Evolutionary conservation across 192 early-diverging fungal genomes (phyloP).

Genomic region (Backusella macrospora): DNA sequence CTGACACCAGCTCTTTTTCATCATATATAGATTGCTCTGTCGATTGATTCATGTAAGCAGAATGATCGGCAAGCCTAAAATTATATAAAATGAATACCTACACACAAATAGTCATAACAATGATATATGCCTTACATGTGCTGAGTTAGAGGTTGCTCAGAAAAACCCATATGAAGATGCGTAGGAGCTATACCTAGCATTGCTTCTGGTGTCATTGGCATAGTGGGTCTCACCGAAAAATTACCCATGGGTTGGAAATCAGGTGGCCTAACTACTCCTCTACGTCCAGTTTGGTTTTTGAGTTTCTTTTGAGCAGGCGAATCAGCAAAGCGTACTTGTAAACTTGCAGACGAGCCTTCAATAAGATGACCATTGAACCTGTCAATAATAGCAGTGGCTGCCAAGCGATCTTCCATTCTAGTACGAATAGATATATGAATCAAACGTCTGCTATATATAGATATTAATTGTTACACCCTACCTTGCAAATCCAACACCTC

Average conservation of each 20-base stretch:
- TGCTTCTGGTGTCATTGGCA: slow-evolving; percentile 52
- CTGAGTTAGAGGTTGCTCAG: neutral
- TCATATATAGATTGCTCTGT: neutral
- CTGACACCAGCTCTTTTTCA: neutral
- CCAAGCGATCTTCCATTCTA: slow-evolving; percentile 71
- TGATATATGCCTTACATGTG: neutral
- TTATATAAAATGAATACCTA: neutral
- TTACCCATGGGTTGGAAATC: slow-evolving; percentile 45
- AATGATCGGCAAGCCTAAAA: neutral
- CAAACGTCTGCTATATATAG: neutral
- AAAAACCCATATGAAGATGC: neutral
- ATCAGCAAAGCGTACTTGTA: slow-evolving; percentile 82
- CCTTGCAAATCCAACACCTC: slow-evolving; percentile 83
- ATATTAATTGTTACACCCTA: slow-evolving; percentile 18
- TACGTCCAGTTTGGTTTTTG: slow-evolving; percentile 62
- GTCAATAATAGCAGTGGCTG: slow-evolving; percentile 69
- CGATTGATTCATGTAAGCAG: neutral
- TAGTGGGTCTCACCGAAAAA: slow-evolving; percentile 22
- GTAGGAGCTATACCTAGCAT: slow-evolving; percentile 48
- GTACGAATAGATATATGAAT: neutral
- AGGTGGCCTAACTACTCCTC: slow-evolving; percentile 40
- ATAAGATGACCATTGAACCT: slow-evolving; percentile 63
- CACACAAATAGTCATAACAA: neutral
- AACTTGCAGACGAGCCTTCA: slow-evolving; percentile 60
- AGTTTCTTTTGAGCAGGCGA: slow-evolving; percentile 77